Evolutionary conservation across 1,284 basidiomycete genomes (phyloP), one percentile per base, ranked within the genome.

Genomic region (Leccinum fallax): DNA sequence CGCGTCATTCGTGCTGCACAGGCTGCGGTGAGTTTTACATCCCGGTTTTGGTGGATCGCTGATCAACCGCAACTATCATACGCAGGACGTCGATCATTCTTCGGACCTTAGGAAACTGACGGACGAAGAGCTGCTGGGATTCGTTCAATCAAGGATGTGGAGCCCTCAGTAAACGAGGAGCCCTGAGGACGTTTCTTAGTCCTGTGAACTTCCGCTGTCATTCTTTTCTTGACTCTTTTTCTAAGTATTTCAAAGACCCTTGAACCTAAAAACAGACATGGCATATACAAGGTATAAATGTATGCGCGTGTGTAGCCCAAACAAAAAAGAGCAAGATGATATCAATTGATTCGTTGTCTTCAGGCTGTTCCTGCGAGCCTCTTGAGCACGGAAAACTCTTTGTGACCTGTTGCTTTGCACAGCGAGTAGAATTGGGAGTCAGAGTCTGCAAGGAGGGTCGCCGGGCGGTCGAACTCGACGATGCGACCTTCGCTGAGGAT

Each of bases 401-500:
- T 84, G 66, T 83, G 86, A 9, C 94, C 93, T 0, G 92, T 90
- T 4, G 92, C 93, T 76, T 89, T 89, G 76, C 94, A 95, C 15
- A 96, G 77, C 0, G 81, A 77, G 67, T 93, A 83, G 78, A 95
- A 95, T 66, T 84, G 85, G 40, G 90, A 91, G 24, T 79, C 77
- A 19, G 83, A 70, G 69, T 95, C 78, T 21, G 82, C 79, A 26
- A 97, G 81, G 52, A 97, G 80, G 11, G 79, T 80, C 7, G 80
- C 80, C 0, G 95, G 94, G 57, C 75, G 76, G 69, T 92, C 93
- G 69, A 89, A 95, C 71, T 97, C 94, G 3, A 87, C 81, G 58
- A 97, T 93, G 3, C 82, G 83, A 7, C 94, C 93, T 74, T 94
- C 85, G 63, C 95, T 93, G n/a, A 95, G 85, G 46, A 95, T 81